phyloP scores from a whole-genome alignment of 495 filamentous ascomycete genomes.

The Penicillium pancosmium region DNA sequence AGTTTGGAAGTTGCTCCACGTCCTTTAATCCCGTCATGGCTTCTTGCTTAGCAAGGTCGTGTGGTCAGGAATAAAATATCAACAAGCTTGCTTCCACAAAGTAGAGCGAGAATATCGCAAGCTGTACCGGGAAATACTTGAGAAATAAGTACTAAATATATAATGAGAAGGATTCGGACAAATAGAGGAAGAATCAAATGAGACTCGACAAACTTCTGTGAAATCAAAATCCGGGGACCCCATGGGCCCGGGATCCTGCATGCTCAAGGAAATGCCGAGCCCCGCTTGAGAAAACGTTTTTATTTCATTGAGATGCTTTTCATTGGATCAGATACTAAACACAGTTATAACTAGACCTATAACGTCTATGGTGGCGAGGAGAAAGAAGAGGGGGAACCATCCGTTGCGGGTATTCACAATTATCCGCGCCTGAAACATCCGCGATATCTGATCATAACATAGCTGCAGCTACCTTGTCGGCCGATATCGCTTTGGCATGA shows the following conservation, averaged over 20 bases:
- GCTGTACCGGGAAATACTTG: background rate
- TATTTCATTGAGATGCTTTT: background rate
- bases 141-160: background rate
- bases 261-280: background rate
- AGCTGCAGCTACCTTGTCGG: background rate
- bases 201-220: background rate
- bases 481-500: slow-evolving; percentile 12
- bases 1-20: slow-evolving; percentile 2
- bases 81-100: background rate
- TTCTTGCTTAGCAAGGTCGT: background rate
- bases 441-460: background rate
- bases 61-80: background rate
- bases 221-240: slow-evolving; percentile 3
- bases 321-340: background rate
- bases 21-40: slow-evolving; percentile 7
- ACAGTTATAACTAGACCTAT: background rate
- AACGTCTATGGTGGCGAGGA: background rate
- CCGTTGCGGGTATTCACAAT: slow-evolving; percentile 14
- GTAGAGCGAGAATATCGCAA: background rate
- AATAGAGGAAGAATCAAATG: background rate
- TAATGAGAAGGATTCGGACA: background rate
- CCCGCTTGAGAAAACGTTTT: slow-evolving; percentile 1
- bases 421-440: slow-evolving; percentile 16
- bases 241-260: background rate
- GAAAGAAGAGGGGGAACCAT: slow-evolving; percentile 6